These are phyloP conservation scores for Ceratonia siliqua DNA, from an alignment of 306 rosid species.

Conservation along the genomic window DNA sequence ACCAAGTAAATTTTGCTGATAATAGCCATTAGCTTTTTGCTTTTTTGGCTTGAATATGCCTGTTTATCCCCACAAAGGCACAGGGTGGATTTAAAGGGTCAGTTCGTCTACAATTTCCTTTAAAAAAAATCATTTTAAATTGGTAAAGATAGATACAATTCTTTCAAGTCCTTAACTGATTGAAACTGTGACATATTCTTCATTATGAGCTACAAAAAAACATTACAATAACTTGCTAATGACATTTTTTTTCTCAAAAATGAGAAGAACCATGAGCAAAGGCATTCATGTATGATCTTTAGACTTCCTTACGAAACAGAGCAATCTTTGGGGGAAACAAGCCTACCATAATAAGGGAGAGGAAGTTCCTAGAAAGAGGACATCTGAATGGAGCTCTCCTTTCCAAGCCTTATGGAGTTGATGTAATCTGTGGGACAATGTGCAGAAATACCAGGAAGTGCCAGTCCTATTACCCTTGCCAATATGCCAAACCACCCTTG, in stretches of 20 bases:
- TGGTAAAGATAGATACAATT: no score
- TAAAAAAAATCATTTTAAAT: no score
- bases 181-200: no score
- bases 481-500: slow-evolving; percentile 66
- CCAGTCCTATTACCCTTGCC: slow-evolving; percentile 57
- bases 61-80: no score
- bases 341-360: slow-evolving; percentile 3
- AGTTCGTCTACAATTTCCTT: no score
- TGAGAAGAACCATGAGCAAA: slow-evolving; percentile 12
- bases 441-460: slow-evolving; percentile 68
- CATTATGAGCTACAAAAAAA: not conserved
- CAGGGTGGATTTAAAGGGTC: no score
- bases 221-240: not conserved
- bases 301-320: slow-evolving; percentile 23
- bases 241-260: not conserved
- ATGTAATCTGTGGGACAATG: slow-evolving; percentile 66
- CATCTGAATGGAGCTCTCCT: slow-evolving; percentile 36
- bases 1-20: no score
- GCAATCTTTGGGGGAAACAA: slow-evolving; percentile 5
- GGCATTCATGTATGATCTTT: not conserved
- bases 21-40: no score
- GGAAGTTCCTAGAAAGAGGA: slow-evolving; percentile 33
- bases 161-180: no score
- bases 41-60: no score
- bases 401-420: slow-evolving; percentile 66